Conservation (phyloP, 345 rosid genomes). For the Eucalyptus sp. region DNA sequence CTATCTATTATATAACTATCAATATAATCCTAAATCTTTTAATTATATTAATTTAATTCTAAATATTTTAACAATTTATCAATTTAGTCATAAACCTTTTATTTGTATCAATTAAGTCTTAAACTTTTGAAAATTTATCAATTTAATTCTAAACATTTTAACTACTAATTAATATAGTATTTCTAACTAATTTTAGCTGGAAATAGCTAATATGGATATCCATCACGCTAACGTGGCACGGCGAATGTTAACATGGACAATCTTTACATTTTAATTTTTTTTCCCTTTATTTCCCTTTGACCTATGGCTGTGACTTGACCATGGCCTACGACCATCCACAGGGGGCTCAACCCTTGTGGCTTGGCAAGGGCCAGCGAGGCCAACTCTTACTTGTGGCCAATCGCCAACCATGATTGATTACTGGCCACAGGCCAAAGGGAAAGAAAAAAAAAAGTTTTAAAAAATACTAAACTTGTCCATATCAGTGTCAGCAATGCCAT, state of each 20-base stretch:
- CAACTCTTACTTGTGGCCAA: not conserved
- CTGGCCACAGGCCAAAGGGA: rapidly evolving
- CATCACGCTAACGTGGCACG: rapidly evolving
- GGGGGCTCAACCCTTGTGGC: not conserved
- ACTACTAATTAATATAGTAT: not conserved
- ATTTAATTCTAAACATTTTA: no score
- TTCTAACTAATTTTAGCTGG: not conserved
- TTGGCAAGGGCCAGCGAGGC: rapidly evolving
- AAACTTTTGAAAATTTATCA: not conserved
- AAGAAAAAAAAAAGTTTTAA: no score
- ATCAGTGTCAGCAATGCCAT: rapidly evolving
- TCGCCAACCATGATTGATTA: rapidly evolving
- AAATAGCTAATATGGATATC: rapidly evolving
- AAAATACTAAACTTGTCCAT: not conserved
- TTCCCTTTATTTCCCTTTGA: not conserved
- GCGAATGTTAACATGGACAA: rapidly evolving
- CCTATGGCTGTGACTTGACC: not conserved
- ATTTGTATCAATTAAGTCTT: no score
- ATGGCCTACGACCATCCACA: not conserved
- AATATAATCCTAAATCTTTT: no score
- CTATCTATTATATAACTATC: no score
- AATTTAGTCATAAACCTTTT: no score
- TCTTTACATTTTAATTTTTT: no score
- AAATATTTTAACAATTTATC: not conserved
- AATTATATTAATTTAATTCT: no score